A percentile compares a stretch with the other conserved stretches of the same genome.
These are phyloP conservation scores for Beauveria australis DNA, from an alignment of 2,329 filamentous ascomycete genomes.

Conservation along the genomic window DNA sequence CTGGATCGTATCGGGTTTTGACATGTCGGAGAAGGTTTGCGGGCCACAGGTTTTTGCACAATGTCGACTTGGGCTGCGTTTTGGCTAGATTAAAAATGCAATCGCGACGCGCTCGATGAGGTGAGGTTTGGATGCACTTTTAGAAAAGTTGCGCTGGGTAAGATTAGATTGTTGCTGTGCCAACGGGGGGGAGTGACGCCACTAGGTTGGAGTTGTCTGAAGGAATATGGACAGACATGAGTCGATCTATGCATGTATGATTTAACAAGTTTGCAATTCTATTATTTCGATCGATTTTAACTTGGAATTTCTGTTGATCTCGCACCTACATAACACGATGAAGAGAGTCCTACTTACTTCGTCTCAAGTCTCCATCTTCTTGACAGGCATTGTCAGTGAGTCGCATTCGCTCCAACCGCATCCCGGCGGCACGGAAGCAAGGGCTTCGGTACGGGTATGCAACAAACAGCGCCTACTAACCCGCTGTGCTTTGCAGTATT, in stretches of 20 bases:
- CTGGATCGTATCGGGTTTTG: conserved; percentile 48
- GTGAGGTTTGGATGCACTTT: conserved; percentile 7
- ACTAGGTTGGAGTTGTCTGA: neutral
- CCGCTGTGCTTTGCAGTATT: conserved; percentile 43
- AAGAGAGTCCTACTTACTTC: conserved; percentile 54
- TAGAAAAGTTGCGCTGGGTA: conserved; percentile 10
- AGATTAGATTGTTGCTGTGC: conserved; percentile 38
- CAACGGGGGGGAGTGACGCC: conserved; percentile 22
- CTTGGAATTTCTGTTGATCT: neutral
- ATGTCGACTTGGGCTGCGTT: conserved; percentile 5
- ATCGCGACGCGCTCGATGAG: neutral
- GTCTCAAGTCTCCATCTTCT: conserved; percentile 60
- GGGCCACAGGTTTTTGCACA: no score
- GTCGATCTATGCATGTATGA: neutral
- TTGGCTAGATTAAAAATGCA: conserved; percentile 1
- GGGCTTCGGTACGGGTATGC: neutral
- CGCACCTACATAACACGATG: conserved; percentile 17
- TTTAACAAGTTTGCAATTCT: neutral
- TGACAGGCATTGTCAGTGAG: conserved; percentile 57
- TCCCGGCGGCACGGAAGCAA: neutral
- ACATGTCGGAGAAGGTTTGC: conserved; percentile 17
- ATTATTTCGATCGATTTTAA: neutral
- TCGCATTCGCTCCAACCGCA: conserved; percentile 13
- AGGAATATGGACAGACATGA: neutral
- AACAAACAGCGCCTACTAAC: neutral